Conservation (phyloP, 306 rosid species). For the Vigna unguiculata region DNA sequence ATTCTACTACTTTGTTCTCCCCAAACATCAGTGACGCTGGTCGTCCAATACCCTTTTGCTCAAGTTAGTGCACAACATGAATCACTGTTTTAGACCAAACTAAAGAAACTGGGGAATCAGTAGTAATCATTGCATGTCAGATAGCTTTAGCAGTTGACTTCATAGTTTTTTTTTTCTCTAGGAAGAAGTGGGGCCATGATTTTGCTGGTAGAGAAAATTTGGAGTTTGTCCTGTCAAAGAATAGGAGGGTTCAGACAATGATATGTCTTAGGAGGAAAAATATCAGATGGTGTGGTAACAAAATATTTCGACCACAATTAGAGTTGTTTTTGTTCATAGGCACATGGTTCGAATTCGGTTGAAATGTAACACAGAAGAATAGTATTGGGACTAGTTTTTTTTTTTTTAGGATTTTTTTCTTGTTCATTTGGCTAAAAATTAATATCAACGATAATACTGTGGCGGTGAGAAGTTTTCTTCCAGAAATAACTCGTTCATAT, state of each 20-base stretch:
- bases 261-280: slow-evolving; percentile 37
- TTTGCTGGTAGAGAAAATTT: slow-evolving; percentile 39
- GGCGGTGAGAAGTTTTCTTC: too few species aligned
- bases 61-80: slow-evolving; percentile 45
- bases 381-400: too few species aligned
- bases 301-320: neutral
- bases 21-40: slow-evolving; percentile 38
- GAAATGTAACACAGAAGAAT: too few species aligned
- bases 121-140: slow-evolving; percentile 30
- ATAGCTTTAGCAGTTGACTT: slow-evolving; percentile 34
- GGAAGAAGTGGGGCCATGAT: slow-evolving; percentile 45
- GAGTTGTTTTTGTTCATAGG: too few species aligned
- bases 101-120: slow-evolving; percentile 34
- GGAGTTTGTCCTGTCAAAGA: slow-evolving; percentile 29
- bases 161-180: slow-evolving; percentile 26
- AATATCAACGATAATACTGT: too few species aligned
- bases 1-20: slow-evolving; percentile 42
- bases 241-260: slow-evolving; percentile 39
- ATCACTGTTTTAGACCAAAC: slow-evolving; percentile 32
- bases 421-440: too few species aligned
- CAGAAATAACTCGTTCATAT: too few species aligned
- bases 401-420: too few species aligned
- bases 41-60: slow-evolving; percentile 40
- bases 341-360: too few species aligned
- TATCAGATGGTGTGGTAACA: neutral